A percentile compares a stretch with the other conserved stretches of the same genome.
Conservation (phyloP, 306 rosid genomes). For the Gleditsia sinensis region DNA sequence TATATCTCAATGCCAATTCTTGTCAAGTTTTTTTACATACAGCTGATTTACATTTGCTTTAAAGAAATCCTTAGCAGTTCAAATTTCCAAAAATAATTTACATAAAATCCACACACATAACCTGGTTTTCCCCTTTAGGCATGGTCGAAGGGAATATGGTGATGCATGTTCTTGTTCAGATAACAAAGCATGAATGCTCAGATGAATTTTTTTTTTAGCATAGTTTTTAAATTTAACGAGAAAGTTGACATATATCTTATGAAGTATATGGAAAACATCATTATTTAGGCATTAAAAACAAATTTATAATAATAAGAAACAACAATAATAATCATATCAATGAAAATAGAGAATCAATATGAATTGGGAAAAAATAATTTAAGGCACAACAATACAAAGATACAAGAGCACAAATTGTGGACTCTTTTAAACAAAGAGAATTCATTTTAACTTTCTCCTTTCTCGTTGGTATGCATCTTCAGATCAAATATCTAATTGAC, state of each 20-base stretch:
- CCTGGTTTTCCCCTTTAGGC: neutral
- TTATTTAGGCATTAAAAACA: neutral
- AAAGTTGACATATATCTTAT: too few relatives aligned
- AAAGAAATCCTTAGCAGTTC: neutral
- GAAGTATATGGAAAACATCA: too few relatives aligned
- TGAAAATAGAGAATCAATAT: conserved; percentile 2
- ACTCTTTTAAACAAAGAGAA: conserved; percentile 18
- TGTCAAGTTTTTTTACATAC: neutral
- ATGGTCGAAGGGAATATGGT: neutral
- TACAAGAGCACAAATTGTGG: conserved; percentile 1
- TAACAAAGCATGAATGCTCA: neutral
- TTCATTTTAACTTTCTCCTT: neutral
- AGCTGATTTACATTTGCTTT: neutral
- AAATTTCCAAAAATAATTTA: neutral
- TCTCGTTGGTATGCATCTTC: neutral
- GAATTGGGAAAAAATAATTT: conserved; percentile 9
- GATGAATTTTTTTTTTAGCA: neutral
- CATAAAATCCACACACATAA: conserved; percentile 7
- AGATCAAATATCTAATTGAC: conserved; percentile 13
- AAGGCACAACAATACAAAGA: conserved; percentile 18
- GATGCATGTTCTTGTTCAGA: neutral
- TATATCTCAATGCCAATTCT: conserved; percentile 10
- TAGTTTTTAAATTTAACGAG: too few relatives aligned
- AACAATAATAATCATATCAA: neutral
- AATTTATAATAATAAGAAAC: neutral